Evolutionary conservation across 306 rosid genomes (phyloP).

Genomic region (Erythrophleum fordii): DNA sequence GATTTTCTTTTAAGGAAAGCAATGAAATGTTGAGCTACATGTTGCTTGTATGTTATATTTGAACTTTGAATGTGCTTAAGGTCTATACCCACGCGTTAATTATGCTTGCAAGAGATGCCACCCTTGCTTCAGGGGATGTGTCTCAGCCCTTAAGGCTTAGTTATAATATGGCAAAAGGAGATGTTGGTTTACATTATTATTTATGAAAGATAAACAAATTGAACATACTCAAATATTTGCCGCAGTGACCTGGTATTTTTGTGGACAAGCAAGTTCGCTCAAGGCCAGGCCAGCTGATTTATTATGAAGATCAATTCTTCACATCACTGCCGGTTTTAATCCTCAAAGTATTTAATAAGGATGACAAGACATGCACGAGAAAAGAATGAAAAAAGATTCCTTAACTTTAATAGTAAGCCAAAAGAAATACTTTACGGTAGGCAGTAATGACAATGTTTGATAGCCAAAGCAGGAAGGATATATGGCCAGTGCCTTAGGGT

Average conservation of each 20-base stretch:
- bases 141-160: background rate
- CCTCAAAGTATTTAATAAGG: background rate
- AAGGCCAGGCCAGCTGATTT: background rate
- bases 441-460: too few species aligned
- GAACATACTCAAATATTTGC: background rate
- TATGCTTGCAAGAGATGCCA: background rate
- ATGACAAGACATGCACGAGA: background rate
- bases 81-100: background rate
- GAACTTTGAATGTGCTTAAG: background rate
- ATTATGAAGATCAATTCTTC: background rate
- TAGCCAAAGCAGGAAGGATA: too few species aligned
- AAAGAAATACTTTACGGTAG: too few species aligned
- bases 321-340: too few species aligned
- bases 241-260: background rate
- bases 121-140: background rate
- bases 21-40: background rate
- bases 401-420: background rate
- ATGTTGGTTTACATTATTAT: background rate
- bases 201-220: background rate
- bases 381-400: background rate
- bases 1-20: slow-evolving; percentile 12
- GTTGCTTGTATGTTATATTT: background rate
- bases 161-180: background rate
- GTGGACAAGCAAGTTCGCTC: background rate
- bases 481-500: too few species aligned